phyloP scores from a whole-genome alignment of 768 basidiomycete genomes.

The Cystobasidium ongulense region DNA sequence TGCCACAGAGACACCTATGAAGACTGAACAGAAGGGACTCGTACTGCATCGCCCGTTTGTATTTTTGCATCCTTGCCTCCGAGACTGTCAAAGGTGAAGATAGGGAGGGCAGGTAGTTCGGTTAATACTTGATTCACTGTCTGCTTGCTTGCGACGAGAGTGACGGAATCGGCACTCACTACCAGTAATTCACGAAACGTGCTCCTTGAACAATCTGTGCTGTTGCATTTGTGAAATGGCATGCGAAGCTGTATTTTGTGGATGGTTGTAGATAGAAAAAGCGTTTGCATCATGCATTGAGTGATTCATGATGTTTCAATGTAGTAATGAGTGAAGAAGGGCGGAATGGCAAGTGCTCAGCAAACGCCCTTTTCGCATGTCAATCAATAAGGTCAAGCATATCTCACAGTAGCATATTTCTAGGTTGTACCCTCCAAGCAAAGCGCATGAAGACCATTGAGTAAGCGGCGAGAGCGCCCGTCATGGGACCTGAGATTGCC shows the following conservation, averaged over 20 bases:
- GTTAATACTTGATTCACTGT: too few relatives aligned
- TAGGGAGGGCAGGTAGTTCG: background rate
- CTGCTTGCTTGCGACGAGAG: background rate
- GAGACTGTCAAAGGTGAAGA: background rate
- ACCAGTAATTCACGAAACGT: conserved; percentile 53
- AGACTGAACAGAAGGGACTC: conserved; percentile 10
- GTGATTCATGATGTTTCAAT: background rate
- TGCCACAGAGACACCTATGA: background rate
- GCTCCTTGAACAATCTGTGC: conserved; percentile 75
- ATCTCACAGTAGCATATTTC: conserved; percentile 57
- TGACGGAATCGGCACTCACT: background rate
- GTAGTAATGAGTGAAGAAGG: background rate
- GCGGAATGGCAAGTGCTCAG: background rate
- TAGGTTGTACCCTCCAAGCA: conserved; percentile 89
- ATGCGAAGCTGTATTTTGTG: background rate
- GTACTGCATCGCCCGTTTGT: conserved; percentile 20
- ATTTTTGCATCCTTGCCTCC: background rate
- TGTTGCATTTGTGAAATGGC: conserved; percentile 75
- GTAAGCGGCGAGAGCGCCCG: conserved; percentile 75
- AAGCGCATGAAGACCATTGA: conserved; percentile 97
- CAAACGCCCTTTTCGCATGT: too few relatives aligned
- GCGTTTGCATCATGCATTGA: background rate
- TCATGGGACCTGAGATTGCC: conserved; percentile 95
- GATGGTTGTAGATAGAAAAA: background rate
- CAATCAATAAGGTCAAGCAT: too few relatives aligned